Conservation (phyloP, 352 stramenopile genomes). For the Globisporangium perplexum region DNA sequence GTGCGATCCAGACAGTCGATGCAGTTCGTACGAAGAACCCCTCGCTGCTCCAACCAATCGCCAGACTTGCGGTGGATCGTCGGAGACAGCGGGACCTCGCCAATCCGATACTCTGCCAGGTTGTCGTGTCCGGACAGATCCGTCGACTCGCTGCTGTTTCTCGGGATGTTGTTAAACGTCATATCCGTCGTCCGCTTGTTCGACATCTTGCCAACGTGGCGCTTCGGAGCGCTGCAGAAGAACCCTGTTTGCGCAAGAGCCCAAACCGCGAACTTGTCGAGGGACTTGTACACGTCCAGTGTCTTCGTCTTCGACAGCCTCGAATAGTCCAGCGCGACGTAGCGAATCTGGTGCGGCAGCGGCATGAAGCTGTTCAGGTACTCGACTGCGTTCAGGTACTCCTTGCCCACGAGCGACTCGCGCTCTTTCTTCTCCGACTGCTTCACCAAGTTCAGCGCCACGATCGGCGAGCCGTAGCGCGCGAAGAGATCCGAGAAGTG, state of each 20-base stretch:
- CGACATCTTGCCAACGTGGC: slow-evolving; percentile 53
- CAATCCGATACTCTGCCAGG: neutral
- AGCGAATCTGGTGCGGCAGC: slow-evolving; percentile 92
- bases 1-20: slow-evolving; percentile 94
- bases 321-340: slow-evolving; percentile 96
- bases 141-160: neutral
- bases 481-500: slow-evolving; percentile 94
- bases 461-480: slow-evolving; percentile 95
- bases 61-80: slow-evolving; percentile 78
- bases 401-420: slow-evolving; percentile 97
- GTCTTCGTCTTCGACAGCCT: slow-evolving; percentile 92
- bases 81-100: slow-evolving; percentile 32
- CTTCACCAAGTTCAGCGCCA: slow-evolving; percentile 98
- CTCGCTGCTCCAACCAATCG: slow-evolving; percentile 94
- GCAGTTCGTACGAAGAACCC: slow-evolving; percentile 98
- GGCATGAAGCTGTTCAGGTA: slow-evolving; percentile 96
- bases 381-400: slow-evolving; percentile 97
- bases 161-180: slow-evolving; percentile 20
- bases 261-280: slow-evolving; percentile 95
- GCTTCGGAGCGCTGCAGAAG: slow-evolving; percentile 92
- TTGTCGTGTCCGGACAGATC: neutral
- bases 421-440: slow-evolving; percentile 95
- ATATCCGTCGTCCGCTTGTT: slow-evolving; percentile 54
- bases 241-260: slow-evolving; percentile 96
- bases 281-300: slow-evolving; percentile 90